Conservation (phyloP, 495 filamentous ascomycete species). For the Chaetomium tenue region DNA sequence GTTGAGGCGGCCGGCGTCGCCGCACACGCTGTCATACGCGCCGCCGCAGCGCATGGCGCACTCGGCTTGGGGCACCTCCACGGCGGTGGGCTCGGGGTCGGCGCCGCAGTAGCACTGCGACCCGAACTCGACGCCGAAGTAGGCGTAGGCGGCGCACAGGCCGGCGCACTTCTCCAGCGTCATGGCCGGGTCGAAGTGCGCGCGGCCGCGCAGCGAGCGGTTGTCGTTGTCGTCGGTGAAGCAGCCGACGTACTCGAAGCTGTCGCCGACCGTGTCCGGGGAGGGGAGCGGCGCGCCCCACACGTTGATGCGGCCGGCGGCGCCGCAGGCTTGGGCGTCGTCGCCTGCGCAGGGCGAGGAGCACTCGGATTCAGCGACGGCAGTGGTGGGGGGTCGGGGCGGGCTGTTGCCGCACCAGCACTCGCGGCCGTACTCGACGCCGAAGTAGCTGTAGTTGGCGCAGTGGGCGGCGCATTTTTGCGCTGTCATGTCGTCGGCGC, state of each 20-base stretch:
- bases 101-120: slow-evolving; percentile 29
- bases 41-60: slow-evolving; percentile 26
- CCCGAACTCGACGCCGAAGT: slow-evolving; percentile 27
- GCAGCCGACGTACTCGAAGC: slow-evolving; percentile 21
- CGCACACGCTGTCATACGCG: slow-evolving; percentile 22
- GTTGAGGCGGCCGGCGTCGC: slow-evolving; percentile 28
- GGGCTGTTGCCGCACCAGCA: slow-evolving; percentile 25
- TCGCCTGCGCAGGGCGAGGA: slow-evolving; percentile 38
- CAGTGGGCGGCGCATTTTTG: slow-evolving; percentile 23
- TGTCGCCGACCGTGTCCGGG: slow-evolving; percentile 10
- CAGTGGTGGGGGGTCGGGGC: slow-evolving; percentile 6
- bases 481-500: slow-evolving; percentile 22
- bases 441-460: slow-evolving; percentile 20
- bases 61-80: slow-evolving; percentile 14
- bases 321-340: slow-evolving; percentile 36
- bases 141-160: slow-evolving; percentile 22
- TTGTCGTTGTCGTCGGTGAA: slow-evolving; percentile 20
- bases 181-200: slow-evolving; percentile 23
- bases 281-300: slow-evolving; percentile 23
- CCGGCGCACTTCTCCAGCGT: slow-evolving; percentile 39
- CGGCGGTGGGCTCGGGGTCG: background rate
- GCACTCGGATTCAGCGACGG: slow-evolving; percentile 17
- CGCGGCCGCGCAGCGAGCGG: slow-evolving; percentile 13
- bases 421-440: slow-evolving; percentile 24
- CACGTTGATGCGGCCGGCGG: slow-evolving; percentile 37